phyloP scores from a whole-genome alignment of 2,329 filamentous ascomycete genomes.

The Pseudonectria foliicola region DNA sequence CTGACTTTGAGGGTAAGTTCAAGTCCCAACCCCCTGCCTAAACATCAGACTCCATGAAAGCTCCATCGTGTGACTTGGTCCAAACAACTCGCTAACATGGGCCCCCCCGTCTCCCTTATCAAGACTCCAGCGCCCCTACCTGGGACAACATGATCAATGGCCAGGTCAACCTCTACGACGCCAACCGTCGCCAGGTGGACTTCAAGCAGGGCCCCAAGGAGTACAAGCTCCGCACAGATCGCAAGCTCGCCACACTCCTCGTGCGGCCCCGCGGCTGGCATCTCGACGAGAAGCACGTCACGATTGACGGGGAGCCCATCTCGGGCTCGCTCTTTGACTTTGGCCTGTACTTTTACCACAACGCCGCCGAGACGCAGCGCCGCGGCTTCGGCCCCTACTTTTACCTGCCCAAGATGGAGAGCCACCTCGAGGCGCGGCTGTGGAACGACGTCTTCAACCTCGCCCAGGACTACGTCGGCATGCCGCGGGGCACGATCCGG shows the following conservation, averaged over 20 bases:
- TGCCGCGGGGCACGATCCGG: conserved; percentile 85
- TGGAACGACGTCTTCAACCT: conserved; percentile 99
- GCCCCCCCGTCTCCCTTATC: conserved; percentile 1
- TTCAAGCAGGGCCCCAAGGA: conserved; percentile 94
- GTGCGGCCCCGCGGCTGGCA: conserved; percentile 96
- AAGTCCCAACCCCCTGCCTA: too few species aligned
- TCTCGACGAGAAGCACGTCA: conserved; percentile 96
- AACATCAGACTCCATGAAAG: too few species aligned
- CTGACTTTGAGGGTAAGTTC: conserved; percentile 87
- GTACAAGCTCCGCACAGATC: conserved; percentile 94
- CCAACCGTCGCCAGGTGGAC: conserved; percentile 86
- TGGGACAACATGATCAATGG: conserved; percentile 99
- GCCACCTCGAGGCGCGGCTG: conserved; percentile 88
- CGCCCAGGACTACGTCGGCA: conserved; percentile 84
- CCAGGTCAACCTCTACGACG: conserved; percentile 95
- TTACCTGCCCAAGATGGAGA: conserved; percentile 97
- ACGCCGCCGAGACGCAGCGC: conserved; percentile 79
- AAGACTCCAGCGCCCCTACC: conserved; percentile 89
- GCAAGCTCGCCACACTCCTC: conserved; percentile 79
- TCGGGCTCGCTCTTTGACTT: conserved; percentile 94
- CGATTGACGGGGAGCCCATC: conserved; percentile 89
- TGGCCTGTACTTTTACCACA: conserved; percentile 98
- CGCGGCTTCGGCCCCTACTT: conserved; percentile 90
- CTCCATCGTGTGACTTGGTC: background rate
- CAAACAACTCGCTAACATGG: conserved; percentile 7